A percentile compares a stretch with the other conserved stretches of the same genome.
These are phyloP conservation scores for Gossypium aridum DNA, from an alignment of 441 rosid species.

Conservation along the genomic window DNA sequence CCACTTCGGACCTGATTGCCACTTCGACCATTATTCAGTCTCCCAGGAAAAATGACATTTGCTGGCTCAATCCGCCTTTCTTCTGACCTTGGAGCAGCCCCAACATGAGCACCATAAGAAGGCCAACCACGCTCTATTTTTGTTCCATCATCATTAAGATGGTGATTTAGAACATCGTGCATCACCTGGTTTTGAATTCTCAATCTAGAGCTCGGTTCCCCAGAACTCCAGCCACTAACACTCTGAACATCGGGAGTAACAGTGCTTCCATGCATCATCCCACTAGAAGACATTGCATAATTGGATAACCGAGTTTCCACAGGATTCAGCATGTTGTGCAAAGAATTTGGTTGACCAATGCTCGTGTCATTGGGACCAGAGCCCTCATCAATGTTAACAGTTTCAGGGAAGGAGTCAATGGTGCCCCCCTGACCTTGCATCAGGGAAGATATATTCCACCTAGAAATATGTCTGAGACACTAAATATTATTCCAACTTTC, in stretches of 20 bases:
- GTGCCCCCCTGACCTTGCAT: constrained; percentile 57
- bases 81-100: constrained; percentile 38
- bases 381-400: constrained; percentile 44
- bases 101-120: constrained; percentile 26
- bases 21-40: constrained; percentile 22
- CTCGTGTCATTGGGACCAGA: constrained; percentile 26
- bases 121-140: constrained; percentile 45
- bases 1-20: constrained; percentile 38
- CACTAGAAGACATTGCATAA: constrained; percentile 34
- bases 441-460: constrained; percentile 26
- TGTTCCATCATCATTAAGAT: constrained; percentile 28
- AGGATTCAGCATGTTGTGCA: constrained; percentile 37
- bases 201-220: constrained; percentile 55
- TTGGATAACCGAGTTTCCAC: constrained; percentile 37
- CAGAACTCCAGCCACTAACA: constrained; percentile 51
- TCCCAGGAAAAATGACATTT: constrained; percentile 30
- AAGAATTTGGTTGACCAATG: constrained; percentile 33
- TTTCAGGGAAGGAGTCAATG: constrained; percentile 43
- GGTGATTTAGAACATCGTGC: constrained; percentile 7
- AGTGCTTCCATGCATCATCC: constrained; percentile 30
- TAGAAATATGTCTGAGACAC: constrained; percentile 9
- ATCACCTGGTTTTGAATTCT: constrained; percentile 33
- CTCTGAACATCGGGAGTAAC: constrained; percentile 31
- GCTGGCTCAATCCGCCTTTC: constrained; percentile 39
- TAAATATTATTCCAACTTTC: constrained; percentile 16